Base-by-base conservation (phyloP, 2,329 filamentous ascomycete species). In the Sphaerulina populicola region DNA sequence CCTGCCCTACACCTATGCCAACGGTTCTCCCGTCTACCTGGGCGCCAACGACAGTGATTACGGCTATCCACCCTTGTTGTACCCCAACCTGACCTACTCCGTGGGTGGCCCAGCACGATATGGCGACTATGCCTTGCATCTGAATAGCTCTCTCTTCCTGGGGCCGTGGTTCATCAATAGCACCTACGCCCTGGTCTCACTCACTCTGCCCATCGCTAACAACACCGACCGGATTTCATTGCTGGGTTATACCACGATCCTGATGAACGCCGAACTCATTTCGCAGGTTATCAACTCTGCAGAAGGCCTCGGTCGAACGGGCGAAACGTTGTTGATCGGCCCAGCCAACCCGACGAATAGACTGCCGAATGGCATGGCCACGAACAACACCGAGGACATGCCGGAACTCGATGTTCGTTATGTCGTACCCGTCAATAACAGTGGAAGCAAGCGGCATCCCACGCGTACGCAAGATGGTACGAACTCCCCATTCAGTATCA, bases 221-320 rank as follows among this genome's bases (percentile, higher is more conserved):
- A 85, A 83, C 57, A 74, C 75, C 1, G 76, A 77, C 2, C 66
- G 70, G 38, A 71, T 71, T 3, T 81, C 85, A 55, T 78, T 91
- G 0, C 74, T 95, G 4, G 90, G 88, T 1, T 95, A 88, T 72
- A 78, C 95, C 72, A 94, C 88, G 1, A 72, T 91, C 2, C 74
- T 94, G n/a, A 77, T 86, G 49, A 79, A 86, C 50, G 83, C 83
- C 1, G 71, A 72, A 3, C 75, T 84, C 1, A 72, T 93, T 3
- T 71, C 81, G n/a, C 68, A 75, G 40, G 77, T 88, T 1, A 71
- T 82, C 23, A 68, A 71, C 14, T 85, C 83, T 1, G 70, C 74
- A 1, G 85, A 89, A 65, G 88, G 87, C 1, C 65, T 94, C 7
- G 86, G 82, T 21, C 66, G 75, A 0, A 86, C 82, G 0, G 88